Conservation (phyloP, 352 stramenopile genomes). For the Phytophthora syringae region DNA sequence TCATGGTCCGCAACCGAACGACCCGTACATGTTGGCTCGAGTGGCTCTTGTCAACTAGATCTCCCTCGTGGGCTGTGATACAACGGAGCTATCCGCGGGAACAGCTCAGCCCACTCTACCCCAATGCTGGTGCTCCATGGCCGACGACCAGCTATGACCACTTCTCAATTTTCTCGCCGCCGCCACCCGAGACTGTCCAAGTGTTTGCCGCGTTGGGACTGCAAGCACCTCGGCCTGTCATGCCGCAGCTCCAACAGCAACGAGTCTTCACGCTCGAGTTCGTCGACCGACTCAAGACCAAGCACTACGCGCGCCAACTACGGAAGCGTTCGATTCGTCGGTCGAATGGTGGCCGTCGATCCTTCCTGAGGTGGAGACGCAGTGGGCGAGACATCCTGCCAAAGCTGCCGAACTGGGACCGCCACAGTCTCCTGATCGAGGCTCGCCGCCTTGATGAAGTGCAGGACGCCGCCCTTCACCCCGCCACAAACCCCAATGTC, state of each 20-base stretch:
- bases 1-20: too few species aligned
- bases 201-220: conserved; percentile 19
- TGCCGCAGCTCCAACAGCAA: too few species aligned
- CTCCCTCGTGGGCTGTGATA: conserved; percentile 4
- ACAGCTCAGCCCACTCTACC: not conserved
- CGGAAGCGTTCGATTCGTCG: conserved; percentile 13
- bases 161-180: too few species aligned
- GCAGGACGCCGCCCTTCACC: too few species aligned
- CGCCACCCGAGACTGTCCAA: too few species aligned
- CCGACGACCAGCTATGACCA: too few species aligned
- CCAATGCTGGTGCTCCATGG: too few species aligned
- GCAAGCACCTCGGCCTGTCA: not conserved
- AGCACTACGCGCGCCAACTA: conserved; percentile 10
- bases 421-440: conserved; percentile 14
- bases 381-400: conserved; percentile 1
- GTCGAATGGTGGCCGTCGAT: too few species aligned
- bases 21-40: not conserved
- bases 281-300: conserved; percentile 22
- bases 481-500: too few species aligned
- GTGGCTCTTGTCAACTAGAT: conserved; percentile 8
- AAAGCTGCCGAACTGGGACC: conserved; percentile 8
- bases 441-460: conserved; percentile 6
- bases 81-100: conserved; percentile 6
- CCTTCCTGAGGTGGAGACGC: conserved; percentile 13
- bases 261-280: conserved; percentile 7